Conservation (phyloP, 2,329 filamentous ascomycete species). For the Tolypocladium paradoxum region DNA sequence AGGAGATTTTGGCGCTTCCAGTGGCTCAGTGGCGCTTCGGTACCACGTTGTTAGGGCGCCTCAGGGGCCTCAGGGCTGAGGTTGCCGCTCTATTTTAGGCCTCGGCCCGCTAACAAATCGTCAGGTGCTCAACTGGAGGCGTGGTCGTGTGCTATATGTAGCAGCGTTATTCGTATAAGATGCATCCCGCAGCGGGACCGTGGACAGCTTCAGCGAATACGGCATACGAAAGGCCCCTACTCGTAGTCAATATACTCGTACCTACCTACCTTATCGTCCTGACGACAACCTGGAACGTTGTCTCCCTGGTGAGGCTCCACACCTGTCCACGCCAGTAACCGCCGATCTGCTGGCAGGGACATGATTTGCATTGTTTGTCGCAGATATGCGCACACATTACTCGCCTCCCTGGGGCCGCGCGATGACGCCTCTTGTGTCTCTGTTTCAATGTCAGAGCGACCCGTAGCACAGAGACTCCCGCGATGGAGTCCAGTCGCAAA, state of each 20-base stretch:
- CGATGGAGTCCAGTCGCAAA: too few relatives aligned
- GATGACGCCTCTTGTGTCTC: not conserved
- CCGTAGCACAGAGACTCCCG: not conserved
- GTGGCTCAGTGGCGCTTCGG: not conserved
- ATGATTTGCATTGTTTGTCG: not conserved
- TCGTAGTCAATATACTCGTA: too few relatives aligned
- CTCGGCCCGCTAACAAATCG: not conserved
- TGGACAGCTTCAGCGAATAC: not conserved
- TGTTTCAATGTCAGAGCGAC: not conserved
- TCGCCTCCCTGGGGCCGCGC: not conserved
- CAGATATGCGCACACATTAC: not conserved
- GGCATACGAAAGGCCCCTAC: too few relatives aligned
- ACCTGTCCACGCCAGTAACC: not conserved
- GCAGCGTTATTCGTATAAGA: too few relatives aligned
- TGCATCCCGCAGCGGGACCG: not conserved
- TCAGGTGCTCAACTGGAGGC: too few relatives aligned
- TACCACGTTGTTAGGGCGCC: not conserved
- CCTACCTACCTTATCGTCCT: too few relatives aligned
- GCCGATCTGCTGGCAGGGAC: not conserved
- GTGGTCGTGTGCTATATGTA: too few relatives aligned
- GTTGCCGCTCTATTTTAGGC: not conserved
- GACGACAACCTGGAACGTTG: too few relatives aligned
- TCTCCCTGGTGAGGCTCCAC: not conserved
- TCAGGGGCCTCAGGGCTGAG: not conserved
- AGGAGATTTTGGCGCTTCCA: not conserved